Evolutionary conservation across 2,329 filamentous ascomycete genomes (phyloP).

Genomic region (Trichoderma asperellum): DNA sequence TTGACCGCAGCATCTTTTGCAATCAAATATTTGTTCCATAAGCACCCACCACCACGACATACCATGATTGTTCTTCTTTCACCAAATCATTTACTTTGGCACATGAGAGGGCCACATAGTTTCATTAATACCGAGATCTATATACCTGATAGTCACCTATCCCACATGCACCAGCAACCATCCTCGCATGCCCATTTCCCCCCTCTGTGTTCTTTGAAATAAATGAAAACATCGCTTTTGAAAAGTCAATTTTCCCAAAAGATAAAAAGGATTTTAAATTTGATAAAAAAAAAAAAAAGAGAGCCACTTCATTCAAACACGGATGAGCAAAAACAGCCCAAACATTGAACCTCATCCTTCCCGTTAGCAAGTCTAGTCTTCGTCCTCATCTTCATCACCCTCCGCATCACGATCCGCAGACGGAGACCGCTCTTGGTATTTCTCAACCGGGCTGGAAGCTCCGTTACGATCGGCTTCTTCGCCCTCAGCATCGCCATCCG

Average conservation of each 20-base stretch:
- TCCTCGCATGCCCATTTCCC: not conserved
- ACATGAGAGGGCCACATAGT: constrained; percentile 6
- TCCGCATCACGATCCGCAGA: constrained; percentile 53
- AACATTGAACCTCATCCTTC: not conserved
- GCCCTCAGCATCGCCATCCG: constrained; percentile 39
- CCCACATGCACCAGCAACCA: not conserved
- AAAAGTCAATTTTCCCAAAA: not conserved
- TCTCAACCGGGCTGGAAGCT: constrained; percentile 31
- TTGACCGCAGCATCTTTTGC: not conserved
- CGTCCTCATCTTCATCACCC: constrained; percentile 45
- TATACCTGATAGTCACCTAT: constrained; percentile 11
- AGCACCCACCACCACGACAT: not conserved
- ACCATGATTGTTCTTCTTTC: not conserved
- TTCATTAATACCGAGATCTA: constrained; percentile 27
- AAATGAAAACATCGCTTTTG: constrained; percentile 5
- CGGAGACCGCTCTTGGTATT: constrained; percentile 36
- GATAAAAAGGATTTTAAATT: not conserved
- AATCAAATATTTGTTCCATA: not conserved
- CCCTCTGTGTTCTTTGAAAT: not conserved
- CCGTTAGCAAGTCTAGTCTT: constrained; percentile 29
- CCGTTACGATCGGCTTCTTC: constrained; percentile 37
- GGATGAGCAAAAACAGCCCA: not conserved
- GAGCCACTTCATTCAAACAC: not conserved
- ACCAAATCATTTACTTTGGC: not conserved
- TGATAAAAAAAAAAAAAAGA: not conserved